Percentiles rank a stretch among this genome's conserved stretches.
Evolutionary conservation across 371 early-diverging fungal species (phyloP).

Genomic region (Massospora cicadina): DNA sequence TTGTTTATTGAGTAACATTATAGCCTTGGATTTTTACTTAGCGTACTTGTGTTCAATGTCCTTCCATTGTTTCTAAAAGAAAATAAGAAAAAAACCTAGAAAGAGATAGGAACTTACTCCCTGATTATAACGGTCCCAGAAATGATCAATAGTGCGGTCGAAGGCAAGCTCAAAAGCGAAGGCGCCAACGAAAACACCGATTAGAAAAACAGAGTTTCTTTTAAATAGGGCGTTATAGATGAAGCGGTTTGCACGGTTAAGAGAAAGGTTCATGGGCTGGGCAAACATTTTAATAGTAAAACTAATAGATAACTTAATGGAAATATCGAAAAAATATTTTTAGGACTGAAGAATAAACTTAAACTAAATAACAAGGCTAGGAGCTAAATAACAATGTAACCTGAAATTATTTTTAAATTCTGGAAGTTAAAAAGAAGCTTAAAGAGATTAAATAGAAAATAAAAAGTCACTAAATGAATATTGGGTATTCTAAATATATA

Average conservation of each 20-base stretch:
- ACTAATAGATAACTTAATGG: not conserved
- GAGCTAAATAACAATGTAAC: no score
- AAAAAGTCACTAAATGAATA: no score
- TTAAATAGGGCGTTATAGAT: conserved; percentile 48
- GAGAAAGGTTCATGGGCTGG: conserved; percentile 18
- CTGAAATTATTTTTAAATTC: no score
- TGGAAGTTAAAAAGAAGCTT: no score
- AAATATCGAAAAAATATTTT: no score
- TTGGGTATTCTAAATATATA: no score
- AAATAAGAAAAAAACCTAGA: not conserved
- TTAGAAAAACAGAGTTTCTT: conserved; percentile 51
- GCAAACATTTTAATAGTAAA: not conserved
- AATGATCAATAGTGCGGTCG: conserved; percentile 37
- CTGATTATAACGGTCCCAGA: conserved; percentile 66
- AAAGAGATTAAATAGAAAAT: no score
- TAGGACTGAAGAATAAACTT: no score
- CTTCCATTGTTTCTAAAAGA: conserved; percentile 11
- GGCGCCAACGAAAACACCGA: conserved; percentile 54
- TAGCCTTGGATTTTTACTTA: not conserved
- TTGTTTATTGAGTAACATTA: not conserved
- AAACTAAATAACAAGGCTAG: no score
- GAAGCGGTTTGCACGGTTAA: conserved; percentile 22
- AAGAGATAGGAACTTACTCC: conserved; percentile 51
- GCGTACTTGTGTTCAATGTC: conserved; percentile 9
- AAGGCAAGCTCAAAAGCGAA: conserved; percentile 62